Evolutionary conservation across 2,329 filamentous ascomycete genomes (phyloP).

Genomic region (Cladosporium sp.): DNA sequence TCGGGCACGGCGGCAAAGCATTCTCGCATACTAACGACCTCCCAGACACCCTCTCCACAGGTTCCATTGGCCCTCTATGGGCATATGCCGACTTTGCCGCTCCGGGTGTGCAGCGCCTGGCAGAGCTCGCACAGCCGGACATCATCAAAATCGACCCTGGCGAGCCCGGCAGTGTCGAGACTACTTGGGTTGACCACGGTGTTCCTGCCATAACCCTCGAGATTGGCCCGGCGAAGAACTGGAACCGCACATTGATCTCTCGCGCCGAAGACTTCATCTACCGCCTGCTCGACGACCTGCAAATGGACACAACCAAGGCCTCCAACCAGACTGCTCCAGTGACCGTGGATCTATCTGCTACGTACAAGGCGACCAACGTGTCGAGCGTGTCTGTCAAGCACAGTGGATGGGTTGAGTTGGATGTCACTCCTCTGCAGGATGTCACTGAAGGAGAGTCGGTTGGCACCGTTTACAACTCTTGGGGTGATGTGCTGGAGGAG

Average conservation of each 20-base stretch:
- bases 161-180: slow-evolving; percentile 37
- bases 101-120: slow-evolving; percentile 35
- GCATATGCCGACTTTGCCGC: slow-evolving; percentile 36
- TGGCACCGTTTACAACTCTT: slow-evolving; percentile 32
- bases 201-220: slow-evolving; percentile 37
- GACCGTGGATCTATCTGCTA: slow-evolving; percentile 14
- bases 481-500: slow-evolving; percentile 35
- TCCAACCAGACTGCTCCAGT: slow-evolving; percentile 1
- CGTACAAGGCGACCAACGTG: slow-evolving; percentile 28
- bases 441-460: slow-evolving; percentile 34
- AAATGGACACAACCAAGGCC: slow-evolving; percentile 8
- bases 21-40: neutral
- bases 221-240: slow-evolving; percentile 35
- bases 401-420: slow-evolving; percentile 24
- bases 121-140: slow-evolving; percentile 36
- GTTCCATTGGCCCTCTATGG: slow-evolving; percentile 35
- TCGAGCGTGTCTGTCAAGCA: slow-evolving; percentile 30
- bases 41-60: slow-evolving; percentile 33
- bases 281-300: slow-evolving; percentile 11
- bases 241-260: slow-evolving; percentile 34
- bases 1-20: neutral
- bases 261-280: slow-evolving; percentile 25
- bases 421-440: slow-evolving; percentile 30
- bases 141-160: slow-evolving; percentile 37
- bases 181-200: slow-evolving; percentile 33